Conservation (phyloP, 495 filamentous ascomycete genomes). For the Hypoxylon lienhwacheense region DNA sequence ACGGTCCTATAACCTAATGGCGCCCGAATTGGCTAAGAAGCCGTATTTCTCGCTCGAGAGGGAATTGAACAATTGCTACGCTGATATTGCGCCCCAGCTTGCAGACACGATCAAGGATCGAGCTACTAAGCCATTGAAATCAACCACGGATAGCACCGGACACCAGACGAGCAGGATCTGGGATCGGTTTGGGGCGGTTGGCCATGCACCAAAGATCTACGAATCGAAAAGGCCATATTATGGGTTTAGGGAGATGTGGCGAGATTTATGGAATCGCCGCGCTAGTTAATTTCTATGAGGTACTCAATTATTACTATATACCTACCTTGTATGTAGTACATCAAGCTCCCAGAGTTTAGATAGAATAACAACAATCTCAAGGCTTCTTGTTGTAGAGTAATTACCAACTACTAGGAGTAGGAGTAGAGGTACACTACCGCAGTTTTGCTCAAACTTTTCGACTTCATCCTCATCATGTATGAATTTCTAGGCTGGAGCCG, state of each 20-base stretch:
- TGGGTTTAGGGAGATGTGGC: conserved; percentile 86
- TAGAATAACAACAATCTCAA: too few species aligned
- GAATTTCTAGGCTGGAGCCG: too few species aligned
- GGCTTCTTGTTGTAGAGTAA: too few species aligned
- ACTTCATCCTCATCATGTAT: too few species aligned
- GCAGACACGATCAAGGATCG: conserved; percentile 70
- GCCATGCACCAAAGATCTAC: conserved; percentile 60
- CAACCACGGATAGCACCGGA: conserved; percentile 37
- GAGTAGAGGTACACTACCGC: too few species aligned
- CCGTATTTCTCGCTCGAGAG: conserved; percentile 85
- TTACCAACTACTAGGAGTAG: too few species aligned
- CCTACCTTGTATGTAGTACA: too few species aligned
- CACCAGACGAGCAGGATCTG: conserved; percentile 38
- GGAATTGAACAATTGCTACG: conserved; percentile 78
- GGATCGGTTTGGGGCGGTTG: conserved; percentile 50
- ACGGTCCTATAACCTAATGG: conserved; percentile 92
- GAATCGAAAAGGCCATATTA: conserved; percentile 75
- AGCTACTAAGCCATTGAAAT: conserved; percentile 56
- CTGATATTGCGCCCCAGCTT: conserved; percentile 78
- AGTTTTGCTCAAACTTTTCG: too few species aligned
- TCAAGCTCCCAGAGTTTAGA: too few species aligned
- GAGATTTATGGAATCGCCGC: conserved; percentile 62
- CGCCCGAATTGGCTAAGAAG: conserved; percentile 88
- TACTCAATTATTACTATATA: too few species aligned
- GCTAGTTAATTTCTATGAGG: background rate